Evolutionary conservation across 139 green algal species (phyloP).

Genomic region (Zygnema circumcarinatum): DNA sequence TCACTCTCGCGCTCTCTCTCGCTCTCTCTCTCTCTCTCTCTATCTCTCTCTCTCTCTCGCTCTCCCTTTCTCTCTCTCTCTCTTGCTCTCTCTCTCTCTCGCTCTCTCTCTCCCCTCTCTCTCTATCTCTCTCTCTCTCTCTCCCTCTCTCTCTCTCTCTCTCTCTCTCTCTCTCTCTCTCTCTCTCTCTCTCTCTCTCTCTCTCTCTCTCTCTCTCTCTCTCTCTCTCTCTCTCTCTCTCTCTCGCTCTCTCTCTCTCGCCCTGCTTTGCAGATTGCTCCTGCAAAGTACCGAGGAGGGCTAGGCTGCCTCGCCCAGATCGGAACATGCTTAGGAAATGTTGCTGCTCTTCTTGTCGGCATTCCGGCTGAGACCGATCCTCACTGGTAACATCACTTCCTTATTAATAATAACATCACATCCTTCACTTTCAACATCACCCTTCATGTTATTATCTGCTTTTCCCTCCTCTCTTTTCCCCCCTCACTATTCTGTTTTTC

Average conservation of each 20-base stretch:
- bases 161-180: too few species aligned
- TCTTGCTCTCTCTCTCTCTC: too few species aligned
- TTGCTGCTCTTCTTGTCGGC: conserved; percentile 9
- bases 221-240: background rate
- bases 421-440: too few species aligned
- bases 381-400: background rate
- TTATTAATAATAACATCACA: background rate
- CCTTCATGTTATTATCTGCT: background rate
- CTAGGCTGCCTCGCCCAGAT: conserved; percentile 22
- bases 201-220: too few species aligned
- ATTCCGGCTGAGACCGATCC: conserved; percentile 13
- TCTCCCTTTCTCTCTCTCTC: too few species aligned
- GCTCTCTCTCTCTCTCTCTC: too few species aligned
- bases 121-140: too few species aligned
- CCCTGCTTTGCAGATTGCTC: conserved; percentile 13
- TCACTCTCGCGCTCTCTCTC: too few species aligned
- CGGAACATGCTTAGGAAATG: conserved; percentile 31
- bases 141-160: too few species aligned
- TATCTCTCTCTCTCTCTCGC: too few species aligned
- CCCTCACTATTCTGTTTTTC: background rate
- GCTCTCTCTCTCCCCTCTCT: too few species aligned
- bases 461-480: background rate
- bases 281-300: conserved; percentile 14
- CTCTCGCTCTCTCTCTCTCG: background rate
- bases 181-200: too few species aligned